These are phyloP conservation scores for Raffaelea ambrosiae DNA, from an alignment of 2,329 filamentous ascomycete species.

Conservation along the genomic window DNA sequence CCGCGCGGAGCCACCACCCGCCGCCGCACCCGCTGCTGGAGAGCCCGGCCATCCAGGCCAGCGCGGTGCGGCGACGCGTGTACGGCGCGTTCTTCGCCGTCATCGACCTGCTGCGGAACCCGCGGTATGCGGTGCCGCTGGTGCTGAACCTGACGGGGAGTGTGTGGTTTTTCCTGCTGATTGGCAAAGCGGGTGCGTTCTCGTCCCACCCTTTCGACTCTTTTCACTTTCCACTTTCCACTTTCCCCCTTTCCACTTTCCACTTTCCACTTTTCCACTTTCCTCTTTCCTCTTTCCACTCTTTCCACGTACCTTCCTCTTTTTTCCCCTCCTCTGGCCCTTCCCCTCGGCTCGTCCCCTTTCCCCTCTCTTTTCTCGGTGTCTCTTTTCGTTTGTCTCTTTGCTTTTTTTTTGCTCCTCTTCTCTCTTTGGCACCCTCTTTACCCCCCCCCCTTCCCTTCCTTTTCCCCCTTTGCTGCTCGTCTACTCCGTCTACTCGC, in stretches of 20 bases:
- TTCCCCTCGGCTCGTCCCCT: background rate
- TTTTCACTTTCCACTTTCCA: background rate
- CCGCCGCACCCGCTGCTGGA: slow-evolving; percentile 48
- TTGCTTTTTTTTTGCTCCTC: background rate
- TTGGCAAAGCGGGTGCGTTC: slow-evolving; percentile 77
- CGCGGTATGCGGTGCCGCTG: slow-evolving; percentile 76
- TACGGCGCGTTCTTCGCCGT: slow-evolving; percentile 65
- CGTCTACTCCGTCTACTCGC: too few relatives aligned
- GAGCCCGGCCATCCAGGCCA: slow-evolving; percentile 39
- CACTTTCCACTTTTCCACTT: background rate
- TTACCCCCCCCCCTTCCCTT: too few relatives aligned
- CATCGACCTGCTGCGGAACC: slow-evolving; percentile 68
- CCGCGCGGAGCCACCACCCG: slow-evolving; percentile 67
- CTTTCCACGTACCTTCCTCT: slow-evolving; percentile 2
- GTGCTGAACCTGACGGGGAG: slow-evolving; percentile 86
- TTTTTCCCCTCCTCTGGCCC: slow-evolving; percentile 2
- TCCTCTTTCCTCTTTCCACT: background rate
- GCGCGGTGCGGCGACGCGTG: slow-evolving; percentile 54
- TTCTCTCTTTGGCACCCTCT: too few relatives aligned
- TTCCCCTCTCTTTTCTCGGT: too few relatives aligned
- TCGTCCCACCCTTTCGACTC: background rate
- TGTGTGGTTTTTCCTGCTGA: slow-evolving; percentile 92
- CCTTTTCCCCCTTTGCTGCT: too few relatives aligned
- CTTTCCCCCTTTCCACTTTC: slow-evolving; percentile 5
- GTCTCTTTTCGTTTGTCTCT: background rate